phyloP scores from a whole-genome alignment of 2,329 filamentous ascomycete species.

The Aspergillus jensenii region DNA sequence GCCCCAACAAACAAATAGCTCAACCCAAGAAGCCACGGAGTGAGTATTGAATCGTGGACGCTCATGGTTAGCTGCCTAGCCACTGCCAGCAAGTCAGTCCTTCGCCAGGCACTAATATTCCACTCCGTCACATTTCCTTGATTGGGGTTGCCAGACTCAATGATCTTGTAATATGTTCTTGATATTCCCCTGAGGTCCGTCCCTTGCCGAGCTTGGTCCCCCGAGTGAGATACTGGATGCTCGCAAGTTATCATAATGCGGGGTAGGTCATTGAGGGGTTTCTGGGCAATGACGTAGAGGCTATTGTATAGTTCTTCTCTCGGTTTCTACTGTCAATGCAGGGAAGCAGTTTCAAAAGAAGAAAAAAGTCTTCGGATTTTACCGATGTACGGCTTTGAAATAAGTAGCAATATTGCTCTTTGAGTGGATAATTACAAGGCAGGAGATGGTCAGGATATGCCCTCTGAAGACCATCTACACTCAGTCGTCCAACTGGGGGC shows the following conservation, averaged over 20 bases:
- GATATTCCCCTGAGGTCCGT: not conserved
- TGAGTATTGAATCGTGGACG: not conserved
- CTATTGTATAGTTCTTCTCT: not conserved
- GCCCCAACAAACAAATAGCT: not conserved
- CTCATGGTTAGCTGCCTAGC: not conserved
- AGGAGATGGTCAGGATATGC: no score
- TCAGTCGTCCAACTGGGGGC: no score
- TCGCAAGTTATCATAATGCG: not conserved
- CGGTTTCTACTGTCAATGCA: not conserved
- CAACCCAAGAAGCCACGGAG: not conserved
- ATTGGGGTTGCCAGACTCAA: not conserved
- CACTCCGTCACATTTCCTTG: not conserved
- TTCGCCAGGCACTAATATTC: not conserved
- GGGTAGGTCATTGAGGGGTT: not conserved
- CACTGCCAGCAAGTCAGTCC: no score
- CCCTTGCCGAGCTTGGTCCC: not conserved
- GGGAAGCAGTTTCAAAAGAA: not conserved
- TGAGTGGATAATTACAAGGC: no score
- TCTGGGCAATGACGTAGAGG: slow-evolving; percentile 3
- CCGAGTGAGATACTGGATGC: not conserved
- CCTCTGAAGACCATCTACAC: no score
- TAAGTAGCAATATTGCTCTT: no score
- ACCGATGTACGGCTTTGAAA: no score
- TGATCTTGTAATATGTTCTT: not conserved
- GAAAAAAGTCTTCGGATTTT: no score